Evolutionary conservation across 1,284 basidiomycete genomes (phyloP).

Genomic region (Golubevia sp.): DNA sequence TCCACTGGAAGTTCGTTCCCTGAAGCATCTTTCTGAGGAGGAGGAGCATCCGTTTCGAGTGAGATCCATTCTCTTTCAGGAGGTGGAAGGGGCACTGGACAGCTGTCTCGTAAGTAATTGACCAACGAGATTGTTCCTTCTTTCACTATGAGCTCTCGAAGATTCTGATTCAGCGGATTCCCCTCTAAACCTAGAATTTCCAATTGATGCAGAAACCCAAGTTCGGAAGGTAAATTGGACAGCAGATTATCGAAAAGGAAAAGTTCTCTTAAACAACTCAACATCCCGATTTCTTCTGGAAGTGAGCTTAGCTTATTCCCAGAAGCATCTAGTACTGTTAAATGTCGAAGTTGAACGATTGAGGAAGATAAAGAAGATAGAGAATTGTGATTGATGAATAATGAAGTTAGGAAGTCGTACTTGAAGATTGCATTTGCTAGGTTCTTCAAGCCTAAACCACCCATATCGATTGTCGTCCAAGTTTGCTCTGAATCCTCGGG

Average conservation of each 20-base stretch:
- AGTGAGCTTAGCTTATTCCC: conserved; percentile 81
- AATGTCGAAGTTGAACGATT: conserved; percentile 81
- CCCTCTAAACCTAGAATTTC: conserved; percentile 93
- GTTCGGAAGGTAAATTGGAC: conserved; percentile 79
- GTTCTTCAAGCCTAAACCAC: conserved; percentile 89
- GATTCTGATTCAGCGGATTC: conserved; percentile 81
- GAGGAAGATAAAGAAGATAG: conserved; percentile 79
- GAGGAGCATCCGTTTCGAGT: conserved; percentile 69
- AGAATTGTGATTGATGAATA: conserved; percentile 97
- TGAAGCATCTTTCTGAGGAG: conserved; percentile 64
- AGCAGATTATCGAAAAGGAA: conserved; percentile 95
- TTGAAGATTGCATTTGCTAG: conserved; percentile 80
- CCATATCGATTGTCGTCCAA: conserved; percentile 95
- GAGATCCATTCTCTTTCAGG: conserved; percentile 82
- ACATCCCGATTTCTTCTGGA: conserved; percentile 87
- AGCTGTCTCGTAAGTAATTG: conserved; percentile 83
- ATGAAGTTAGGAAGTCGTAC: conserved; percentile 90
- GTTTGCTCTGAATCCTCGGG: conserved; percentile 20
- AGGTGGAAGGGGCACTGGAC: conserved; percentile 79
- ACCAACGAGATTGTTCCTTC: conserved; percentile 89
- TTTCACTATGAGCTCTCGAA: conserved; percentile 84
- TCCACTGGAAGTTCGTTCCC: conserved; percentile 63
- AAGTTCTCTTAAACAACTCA: conserved; percentile 86
- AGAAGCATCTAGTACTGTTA: conserved; percentile 90
- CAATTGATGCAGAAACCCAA: conserved; percentile 89